phyloP scores from a whole-genome alignment of 148 eudicot species.

The Dianthus caryophyllus region DNA sequence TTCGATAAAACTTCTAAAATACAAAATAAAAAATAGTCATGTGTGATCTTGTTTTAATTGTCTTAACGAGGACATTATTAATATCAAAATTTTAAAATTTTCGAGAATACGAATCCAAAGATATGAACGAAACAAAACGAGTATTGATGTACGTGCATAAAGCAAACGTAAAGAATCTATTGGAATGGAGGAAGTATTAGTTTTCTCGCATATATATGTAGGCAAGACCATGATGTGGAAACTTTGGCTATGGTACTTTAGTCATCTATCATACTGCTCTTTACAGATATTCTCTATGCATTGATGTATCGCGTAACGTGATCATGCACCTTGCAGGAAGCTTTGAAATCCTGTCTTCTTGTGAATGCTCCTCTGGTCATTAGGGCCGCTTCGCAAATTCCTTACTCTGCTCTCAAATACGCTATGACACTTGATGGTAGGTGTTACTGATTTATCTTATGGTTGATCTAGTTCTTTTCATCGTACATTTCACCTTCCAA shows the following conservation, averaged over 20 bases:
- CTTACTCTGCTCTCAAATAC: slow-evolving; percentile 87
- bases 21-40: no score
- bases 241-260: neutral
- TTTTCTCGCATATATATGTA: neutral
- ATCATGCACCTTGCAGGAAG: slow-evolving; percentile 46
- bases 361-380: slow-evolving; percentile 95
- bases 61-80: no score
- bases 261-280: neutral
- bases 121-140: no score
- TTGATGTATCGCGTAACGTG: neutral
- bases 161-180: no score
- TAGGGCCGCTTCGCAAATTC: slow-evolving; percentile 78
- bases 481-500: neutral
- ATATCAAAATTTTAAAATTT: no score
- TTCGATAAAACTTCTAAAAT: no score
- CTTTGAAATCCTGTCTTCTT: slow-evolving; percentile 73
- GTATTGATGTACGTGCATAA: no score
- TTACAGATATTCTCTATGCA: neutral
- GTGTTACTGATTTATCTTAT: slow-evolving; percentile 14
- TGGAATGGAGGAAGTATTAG: no score
- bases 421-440: slow-evolving; percentile 99
- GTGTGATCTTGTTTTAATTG: no score
- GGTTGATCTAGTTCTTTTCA: neutral
- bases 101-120: no score
- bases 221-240: neutral